Base-by-base conservation (phyloP, 768 basidiomycete species). In the Lanmaoa pseudosensibilis region DNA sequence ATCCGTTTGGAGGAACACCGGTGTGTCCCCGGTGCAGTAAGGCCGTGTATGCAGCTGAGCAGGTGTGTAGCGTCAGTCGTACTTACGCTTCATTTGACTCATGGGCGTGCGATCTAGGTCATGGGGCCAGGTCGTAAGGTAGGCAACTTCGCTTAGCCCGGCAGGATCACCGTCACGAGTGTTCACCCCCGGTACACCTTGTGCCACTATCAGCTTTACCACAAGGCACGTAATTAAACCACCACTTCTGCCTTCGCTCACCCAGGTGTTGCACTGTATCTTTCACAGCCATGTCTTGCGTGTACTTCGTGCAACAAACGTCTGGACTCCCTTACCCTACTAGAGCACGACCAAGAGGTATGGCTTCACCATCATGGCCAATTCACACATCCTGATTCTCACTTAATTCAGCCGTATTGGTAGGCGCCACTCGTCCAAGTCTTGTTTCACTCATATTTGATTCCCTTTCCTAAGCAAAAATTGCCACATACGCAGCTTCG, bases 101-200 rank as follows among this genome's bases (percentile, higher is more conserved):
- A 59, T 58, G 9, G 32, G 15, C 40, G 6, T 63, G 46, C 64
- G 57, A 58, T 50, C 55, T 62, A 92, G 89, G 83, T 83, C 32
- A 84, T 94, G 78, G 93, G 93, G 19, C 93, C 93, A 51, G 93
- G 89, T 23, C 83, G 93, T 69, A 93, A 88, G 83, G 93, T 92
- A 67, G 65, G 82, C 61, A 30, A 55, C 55, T 56, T 54, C 50
- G 41, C 36, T 46, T 44, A 33, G 25, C 34, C 25, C 33, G 38
- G 36, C 52, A 46, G 27, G 49, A 46, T 58, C 44, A 37, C 47
- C 15, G 16, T 58, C 36, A 16, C 27, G 8, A 8, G 38, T 54
- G 32, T 43, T 59, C 52, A 57, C 41, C 18, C 19, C 38, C 11
- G 45, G 23, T 52, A n/a, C 39, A 18, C 30, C 41, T 50, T 23